Percentiles rank a stretch among this genome's conserved stretches.
phyloP scores from a whole-genome alignment of 805 yeast species.

The Wickerhamomyces bisporus region DNA sequence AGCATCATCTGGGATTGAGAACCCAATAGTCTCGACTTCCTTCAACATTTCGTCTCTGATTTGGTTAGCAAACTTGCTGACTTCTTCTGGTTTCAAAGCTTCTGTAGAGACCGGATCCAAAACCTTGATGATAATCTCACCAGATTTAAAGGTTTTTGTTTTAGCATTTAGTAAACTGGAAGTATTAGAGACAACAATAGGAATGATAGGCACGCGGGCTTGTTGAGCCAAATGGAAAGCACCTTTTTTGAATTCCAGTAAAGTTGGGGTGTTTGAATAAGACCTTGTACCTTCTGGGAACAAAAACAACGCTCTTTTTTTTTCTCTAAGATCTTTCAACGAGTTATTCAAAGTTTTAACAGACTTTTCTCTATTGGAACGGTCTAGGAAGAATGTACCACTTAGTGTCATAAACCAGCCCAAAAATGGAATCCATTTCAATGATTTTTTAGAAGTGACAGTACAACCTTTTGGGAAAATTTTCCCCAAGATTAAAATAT shows the following conservation, averaged over 20 bases:
- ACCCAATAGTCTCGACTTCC: constrained; percentile 33
- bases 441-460: constrained; percentile 85
- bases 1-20: constrained; percentile 24
- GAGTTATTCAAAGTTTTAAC: constrained; percentile 71
- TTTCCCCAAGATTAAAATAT: constrained; percentile 74
- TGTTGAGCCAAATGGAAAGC: constrained; percentile 97
- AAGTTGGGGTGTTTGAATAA: constrained; percentile 55
- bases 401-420: constrained; percentile 96
- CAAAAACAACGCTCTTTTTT: constrained; percentile 75
- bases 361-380: constrained; percentile 72
- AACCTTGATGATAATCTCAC: constrained; percentile 73
- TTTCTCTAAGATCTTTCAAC: constrained; percentile 49
- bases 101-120: constrained; percentile 75
- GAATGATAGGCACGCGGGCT: constrained; percentile 84
- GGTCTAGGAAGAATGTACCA: constrained; percentile 88
- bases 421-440: constrained; percentile 79
- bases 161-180: constrained; percentile 63
- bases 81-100: constrained; percentile 66
- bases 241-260: constrained; percentile 93
- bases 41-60: constrained; percentile 54
- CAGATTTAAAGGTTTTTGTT: constrained; percentile 62
- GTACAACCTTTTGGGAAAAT: constrained; percentile 85
- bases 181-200: constrained; percentile 83
- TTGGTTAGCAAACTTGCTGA: constrained; percentile 51
- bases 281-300: constrained; percentile 99